Evolutionary conservation across 2,329 filamentous ascomycete species (phyloP).

Genomic region (Cercospora sp.): DNA sequence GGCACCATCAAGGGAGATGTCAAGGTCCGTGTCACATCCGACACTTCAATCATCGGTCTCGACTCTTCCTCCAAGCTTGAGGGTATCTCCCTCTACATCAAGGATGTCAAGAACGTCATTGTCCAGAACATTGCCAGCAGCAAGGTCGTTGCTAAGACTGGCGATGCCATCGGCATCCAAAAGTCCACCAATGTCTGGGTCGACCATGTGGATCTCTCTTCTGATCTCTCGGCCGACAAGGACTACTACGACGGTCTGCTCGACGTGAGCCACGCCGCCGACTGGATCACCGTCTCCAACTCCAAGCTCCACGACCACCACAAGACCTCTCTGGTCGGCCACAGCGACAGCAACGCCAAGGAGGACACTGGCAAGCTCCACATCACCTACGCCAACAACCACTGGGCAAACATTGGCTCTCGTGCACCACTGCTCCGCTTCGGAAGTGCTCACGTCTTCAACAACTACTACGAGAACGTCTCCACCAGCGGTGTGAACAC

Average conservation of each 20-base stretch:
- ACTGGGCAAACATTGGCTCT: constrained; percentile 64
- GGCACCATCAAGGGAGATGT: constrained; percentile 38
- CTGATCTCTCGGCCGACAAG: constrained; percentile 61
- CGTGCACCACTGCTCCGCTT: constrained; percentile 65
- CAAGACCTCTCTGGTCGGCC: constrained; percentile 62
- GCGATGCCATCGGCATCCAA: constrained; percentile 56
- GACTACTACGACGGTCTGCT: constrained; percentile 68
- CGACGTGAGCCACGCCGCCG: constrained; percentile 63
- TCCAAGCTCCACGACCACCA: constrained; percentile 59
- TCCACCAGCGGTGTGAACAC: constrained; percentile 44
- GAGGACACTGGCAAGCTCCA: constrained; percentile 63
- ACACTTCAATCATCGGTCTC: constrained; percentile 56
- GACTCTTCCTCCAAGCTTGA: constrained; percentile 46
- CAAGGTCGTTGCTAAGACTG: constrained; percentile 50
- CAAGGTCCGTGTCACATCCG: constrained; percentile 42
- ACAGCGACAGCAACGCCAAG: constrained; percentile 58
- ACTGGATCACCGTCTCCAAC: constrained; percentile 58
- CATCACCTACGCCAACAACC: constrained; percentile 68
- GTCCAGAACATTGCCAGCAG: constrained; percentile 57
- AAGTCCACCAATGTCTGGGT: constrained; percentile 59
- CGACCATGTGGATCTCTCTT: constrained; percentile 66
- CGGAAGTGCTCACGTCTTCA: constrained; percentile 64
- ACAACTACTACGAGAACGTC: constrained; percentile 49
- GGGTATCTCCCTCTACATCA: constrained; percentile 52
- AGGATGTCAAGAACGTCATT: constrained; percentile 55